Evolutionary conservation across 495 filamentous ascomycete genomes (phyloP).

Genomic region (Penicillium subrubescens): DNA sequence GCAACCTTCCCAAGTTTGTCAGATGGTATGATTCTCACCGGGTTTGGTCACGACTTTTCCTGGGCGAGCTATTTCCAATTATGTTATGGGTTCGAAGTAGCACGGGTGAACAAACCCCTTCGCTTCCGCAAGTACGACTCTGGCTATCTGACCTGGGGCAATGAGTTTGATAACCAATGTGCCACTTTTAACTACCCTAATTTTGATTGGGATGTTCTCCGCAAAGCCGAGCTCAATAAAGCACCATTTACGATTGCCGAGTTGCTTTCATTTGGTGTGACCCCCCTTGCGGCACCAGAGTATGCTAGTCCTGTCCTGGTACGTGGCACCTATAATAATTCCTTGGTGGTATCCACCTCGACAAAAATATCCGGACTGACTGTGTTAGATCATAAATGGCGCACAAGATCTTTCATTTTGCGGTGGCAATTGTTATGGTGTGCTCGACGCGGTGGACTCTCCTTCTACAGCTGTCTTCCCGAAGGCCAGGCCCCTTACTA

Average conservation of each 20-base stretch:
- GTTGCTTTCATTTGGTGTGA: background rate
- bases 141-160: background rate
- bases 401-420: background rate
- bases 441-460: background rate
- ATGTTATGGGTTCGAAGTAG: background rate
- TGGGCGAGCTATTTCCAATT: background rate
- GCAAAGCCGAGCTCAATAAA: background rate
- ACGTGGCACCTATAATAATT: background rate
- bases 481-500: background rate
- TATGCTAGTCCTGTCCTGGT: background rate
- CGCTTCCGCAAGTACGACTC: background rate
- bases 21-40: background rate
- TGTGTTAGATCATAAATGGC: background rate
- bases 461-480: background rate
- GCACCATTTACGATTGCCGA: background rate
- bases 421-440: background rate
- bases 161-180: background rate
- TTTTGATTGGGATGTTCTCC: background rate
- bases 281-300: background rate
- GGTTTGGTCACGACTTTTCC: background rate
- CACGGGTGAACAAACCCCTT: background rate
- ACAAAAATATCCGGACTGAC: background rate
- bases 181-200: background rate
- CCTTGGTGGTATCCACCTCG: background rate
- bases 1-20: background rate